A percentile compares a stretch with the other conserved stretches of the same genome.
phyloP scores from a whole-genome alignment of 768 basidiomycete species.

The Kwoniella dejecticola region DNA sequence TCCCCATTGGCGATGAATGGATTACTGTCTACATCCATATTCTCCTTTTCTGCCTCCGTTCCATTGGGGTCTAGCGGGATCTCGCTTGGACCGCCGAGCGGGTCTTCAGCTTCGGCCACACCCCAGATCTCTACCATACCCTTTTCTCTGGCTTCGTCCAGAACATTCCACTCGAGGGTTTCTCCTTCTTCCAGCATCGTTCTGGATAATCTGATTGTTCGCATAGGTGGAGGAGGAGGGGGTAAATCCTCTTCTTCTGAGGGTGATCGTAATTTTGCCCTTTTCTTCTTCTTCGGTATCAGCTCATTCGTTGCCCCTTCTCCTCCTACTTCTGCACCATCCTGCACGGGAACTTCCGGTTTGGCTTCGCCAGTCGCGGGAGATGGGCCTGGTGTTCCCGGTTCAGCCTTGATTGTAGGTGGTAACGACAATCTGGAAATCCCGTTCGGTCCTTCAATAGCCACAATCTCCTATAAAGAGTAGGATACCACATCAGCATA shows the following conservation, averaged over 20 bases:
- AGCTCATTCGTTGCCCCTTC: constrained; percentile 28
- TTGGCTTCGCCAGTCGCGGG: constrained; percentile 10
- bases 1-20: neutral
- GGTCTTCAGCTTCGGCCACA: constrained; percentile 23
- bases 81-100: neutral
- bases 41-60: neutral
- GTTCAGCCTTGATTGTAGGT: constrained; percentile 22
- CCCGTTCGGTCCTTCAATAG: constrained; percentile 24
- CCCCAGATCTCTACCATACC: constrained; percentile 42
- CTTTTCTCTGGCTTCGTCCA: constrained; percentile 36
- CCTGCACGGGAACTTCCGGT: too few species aligned
- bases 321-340: too few species aligned
- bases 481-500: neutral
- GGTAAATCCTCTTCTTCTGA: constrained; percentile 41
- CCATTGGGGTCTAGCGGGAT: neutral
- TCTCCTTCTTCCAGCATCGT: constrained; percentile 17
- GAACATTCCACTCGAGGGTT: constrained; percentile 47
- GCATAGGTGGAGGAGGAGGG: constrained; percentile 47
- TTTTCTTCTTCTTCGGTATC: constrained; percentile 43
- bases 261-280: constrained; percentile 19
- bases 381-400: constrained; percentile 1
- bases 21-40: constrained; percentile 8
- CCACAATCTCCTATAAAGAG: constrained; percentile 24
- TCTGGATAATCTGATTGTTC: constrained; percentile 42
- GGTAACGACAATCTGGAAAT: constrained; percentile 11